Percentiles rank a stretch among this genome's conserved stretches.
These are phyloP conservation scores for Kwoniella shandongensis DNA, from an alignment of 768 basidiomycete genomes.

Conservation along the genomic window DNA sequence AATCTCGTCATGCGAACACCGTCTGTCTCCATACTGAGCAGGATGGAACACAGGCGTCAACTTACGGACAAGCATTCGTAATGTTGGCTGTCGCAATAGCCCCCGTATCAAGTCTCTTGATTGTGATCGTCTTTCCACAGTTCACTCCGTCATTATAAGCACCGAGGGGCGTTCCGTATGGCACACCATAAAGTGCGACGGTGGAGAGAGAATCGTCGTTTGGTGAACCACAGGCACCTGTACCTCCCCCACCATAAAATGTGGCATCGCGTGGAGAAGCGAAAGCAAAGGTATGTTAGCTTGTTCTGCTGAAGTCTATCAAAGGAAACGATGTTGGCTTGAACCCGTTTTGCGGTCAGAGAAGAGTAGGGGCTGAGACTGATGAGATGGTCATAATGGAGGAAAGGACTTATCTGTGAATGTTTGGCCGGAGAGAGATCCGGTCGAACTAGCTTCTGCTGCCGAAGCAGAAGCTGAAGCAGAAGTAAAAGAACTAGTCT, in stretches of 20 bases:
- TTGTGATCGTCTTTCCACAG: conserved; percentile 1
- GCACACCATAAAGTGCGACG: background rate
- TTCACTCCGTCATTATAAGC: conserved; percentile 1
- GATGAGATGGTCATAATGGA: too few relatives aligned
- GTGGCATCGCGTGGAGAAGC: background rate
- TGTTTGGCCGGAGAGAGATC: too few relatives aligned
- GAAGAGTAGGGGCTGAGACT: too few relatives aligned
- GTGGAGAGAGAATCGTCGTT: background rate
- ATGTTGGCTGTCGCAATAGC: background rate
- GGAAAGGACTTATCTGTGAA: too few relatives aligned
- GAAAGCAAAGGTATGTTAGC: too few relatives aligned
- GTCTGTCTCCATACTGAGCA: background rate
- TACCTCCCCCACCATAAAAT: background rate
- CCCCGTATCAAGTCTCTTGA: background rate
- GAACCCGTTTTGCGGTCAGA: too few relatives aligned
- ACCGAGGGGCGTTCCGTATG: background rate
- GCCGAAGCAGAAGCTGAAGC: background rate
- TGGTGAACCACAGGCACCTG: background rate
- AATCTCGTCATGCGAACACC: too few relatives aligned
- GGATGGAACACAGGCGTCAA: background rate
- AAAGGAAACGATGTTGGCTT: too few relatives aligned
- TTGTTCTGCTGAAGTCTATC: too few relatives aligned
- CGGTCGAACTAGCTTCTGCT: too few relatives aligned
- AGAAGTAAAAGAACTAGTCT: background rate
- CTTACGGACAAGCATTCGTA: conserved; percentile 3